Evolutionary conservation across 1,139 yeast genomes (phyloP), one percentile per base, ranked within the genome.

Genomic region (Taiozyma onychis): DNA sequence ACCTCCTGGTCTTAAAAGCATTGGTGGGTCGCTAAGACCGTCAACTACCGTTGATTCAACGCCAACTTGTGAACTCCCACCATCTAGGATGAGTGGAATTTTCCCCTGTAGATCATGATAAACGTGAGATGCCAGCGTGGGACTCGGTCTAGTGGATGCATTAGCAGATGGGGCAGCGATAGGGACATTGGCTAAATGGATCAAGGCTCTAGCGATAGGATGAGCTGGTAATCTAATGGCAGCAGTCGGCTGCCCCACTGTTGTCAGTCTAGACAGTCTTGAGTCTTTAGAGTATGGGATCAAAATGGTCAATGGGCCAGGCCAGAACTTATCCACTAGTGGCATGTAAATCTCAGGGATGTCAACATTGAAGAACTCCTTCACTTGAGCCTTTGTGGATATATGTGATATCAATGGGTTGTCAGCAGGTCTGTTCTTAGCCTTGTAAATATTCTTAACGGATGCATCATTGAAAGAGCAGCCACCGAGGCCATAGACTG

Each of bases 91-190:
- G 37, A 83, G 66, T 0, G 97, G 97, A n/a, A 93, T 88, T 52
- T 76, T 80, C 1, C 90, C 93, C 1, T 85, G 65, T 47, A 93
- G 69, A 64, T 93, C 99, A 58, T 82, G 80, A 56, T 71, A 78
- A 0, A 93, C 99, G 66, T 93, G 99, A 21, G 75, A 69, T 1
- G 99, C 99, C 43, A 76, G 64, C 0, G 99, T 93, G 1, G 98
- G 97, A 42, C 96, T 87, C 1, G 99, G 99, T 50, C 89, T 74
- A 0, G 99, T 93, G 1, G 97, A 89, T 3, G 97, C 95, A 67
- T 93, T 93, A 8, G 99, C 99, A 1, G 96, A 88, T 0, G 99
- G 99, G 0, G 99, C 99, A 0, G 99, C 99, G 43, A 93, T 69
- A 0, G 99, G 98, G 1, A 86, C 77, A 57, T 89, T 96, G 48